These are phyloP conservation scores for Ophiostoma australiae DNA, from an alignment of 2,329 filamentous ascomycete species.

Conservation along the genomic window DNA sequence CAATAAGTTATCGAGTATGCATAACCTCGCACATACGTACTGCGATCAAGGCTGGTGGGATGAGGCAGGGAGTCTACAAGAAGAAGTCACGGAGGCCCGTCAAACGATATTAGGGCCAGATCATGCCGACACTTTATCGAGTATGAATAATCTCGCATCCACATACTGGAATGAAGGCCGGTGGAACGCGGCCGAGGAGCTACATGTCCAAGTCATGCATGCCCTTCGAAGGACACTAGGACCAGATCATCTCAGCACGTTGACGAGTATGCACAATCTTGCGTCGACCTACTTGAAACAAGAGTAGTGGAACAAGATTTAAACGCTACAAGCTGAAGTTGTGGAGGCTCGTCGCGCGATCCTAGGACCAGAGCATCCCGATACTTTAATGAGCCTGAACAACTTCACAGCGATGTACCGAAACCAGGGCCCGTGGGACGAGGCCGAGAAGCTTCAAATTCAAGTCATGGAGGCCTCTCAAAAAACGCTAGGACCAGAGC, in stretches of 20 bases:
- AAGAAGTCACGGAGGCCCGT: background rate
- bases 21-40: background rate
- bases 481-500: background rate
- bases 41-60: background rate
- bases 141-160: background rate
- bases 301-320: background rate
- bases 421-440: background rate
- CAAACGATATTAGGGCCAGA: background rate
- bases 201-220: background rate
- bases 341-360: background rate
- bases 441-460: background rate
- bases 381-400: background rate
- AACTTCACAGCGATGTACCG: background rate
- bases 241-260: background rate
- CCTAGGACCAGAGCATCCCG: background rate
- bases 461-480: background rate
- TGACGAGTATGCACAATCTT: background rate
- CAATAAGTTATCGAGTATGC: background rate
- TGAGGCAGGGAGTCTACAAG: background rate
- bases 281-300: background rate
- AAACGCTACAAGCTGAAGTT: background rate
- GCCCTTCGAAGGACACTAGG: background rate
- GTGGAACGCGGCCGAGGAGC: background rate
- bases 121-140: background rate
- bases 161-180: background rate